Evolutionary conservation across 257 asterid genomes (phyloP).

Genomic region (Echium plantagineum): DNA sequence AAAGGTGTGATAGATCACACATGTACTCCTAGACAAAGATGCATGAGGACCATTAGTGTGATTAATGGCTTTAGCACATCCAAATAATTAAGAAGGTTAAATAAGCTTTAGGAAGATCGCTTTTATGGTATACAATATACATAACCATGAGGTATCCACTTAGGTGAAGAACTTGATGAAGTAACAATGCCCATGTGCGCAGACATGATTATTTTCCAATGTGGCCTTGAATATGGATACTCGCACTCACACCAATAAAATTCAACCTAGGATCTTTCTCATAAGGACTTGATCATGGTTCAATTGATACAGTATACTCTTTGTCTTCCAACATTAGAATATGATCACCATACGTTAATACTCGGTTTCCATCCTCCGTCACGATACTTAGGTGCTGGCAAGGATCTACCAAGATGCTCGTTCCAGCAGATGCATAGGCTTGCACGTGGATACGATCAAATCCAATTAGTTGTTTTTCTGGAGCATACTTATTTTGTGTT

Average conservation of each 20-base stretch:
- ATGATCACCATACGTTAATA: slow-evolving; percentile 70
- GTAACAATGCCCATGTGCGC: no score
- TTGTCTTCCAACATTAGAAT: slow-evolving; percentile 33
- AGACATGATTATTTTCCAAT: neutral
- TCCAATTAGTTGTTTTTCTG: slow-evolving; percentile 41
- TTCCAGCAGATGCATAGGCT: slow-evolving; percentile 14
- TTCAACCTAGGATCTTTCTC: neutral
- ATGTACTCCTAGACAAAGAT: no score
- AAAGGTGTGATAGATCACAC: no score
- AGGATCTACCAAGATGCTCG: slow-evolving; percentile 50
- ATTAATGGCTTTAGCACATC: no score
- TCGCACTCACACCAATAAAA: neutral
- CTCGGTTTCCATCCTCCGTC: slow-evolving; percentile 44
- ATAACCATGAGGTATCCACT: no score
- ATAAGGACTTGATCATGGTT: slow-evolving; percentile 14
- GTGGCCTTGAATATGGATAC: neutral
- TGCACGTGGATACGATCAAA: slow-evolving; percentile 40
- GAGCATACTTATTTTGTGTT: slow-evolving; percentile 28
- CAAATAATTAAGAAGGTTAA: no score
- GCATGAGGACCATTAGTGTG: no score
- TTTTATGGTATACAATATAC: no score
- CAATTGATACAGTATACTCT: slow-evolving; percentile 45
- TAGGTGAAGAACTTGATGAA: no score
- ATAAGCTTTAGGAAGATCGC: no score
- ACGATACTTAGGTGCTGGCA: slow-evolving; percentile 74